These are phyloP conservation scores for Lecanicillium sp. DNA, from an alignment of 2,329 filamentous ascomycete genomes.

Conservation along the genomic window DNA sequence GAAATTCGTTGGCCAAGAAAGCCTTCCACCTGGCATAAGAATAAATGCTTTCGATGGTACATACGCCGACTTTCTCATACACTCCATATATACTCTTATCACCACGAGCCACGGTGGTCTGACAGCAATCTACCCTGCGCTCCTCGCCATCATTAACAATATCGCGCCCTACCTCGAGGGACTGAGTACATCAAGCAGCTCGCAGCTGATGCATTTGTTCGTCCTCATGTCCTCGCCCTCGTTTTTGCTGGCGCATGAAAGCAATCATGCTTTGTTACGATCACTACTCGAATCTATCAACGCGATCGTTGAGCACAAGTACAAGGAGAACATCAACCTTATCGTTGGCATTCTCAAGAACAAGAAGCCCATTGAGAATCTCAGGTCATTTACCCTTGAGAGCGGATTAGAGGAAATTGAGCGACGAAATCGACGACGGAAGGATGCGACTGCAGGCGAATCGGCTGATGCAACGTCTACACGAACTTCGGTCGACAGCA, in stretches of 20 bases:
- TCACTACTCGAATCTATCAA: slow-evolving; percentile 87
- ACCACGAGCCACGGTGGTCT: slow-evolving; percentile 86
- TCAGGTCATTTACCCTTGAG: slow-evolving; percentile 84
- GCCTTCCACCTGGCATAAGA: slow-evolving; percentile 72
- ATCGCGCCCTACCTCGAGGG: slow-evolving; percentile 78
- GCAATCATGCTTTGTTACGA: slow-evolving; percentile 73
- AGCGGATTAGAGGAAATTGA: slow-evolving; percentile 90
- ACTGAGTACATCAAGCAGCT: slow-evolving; percentile 66
- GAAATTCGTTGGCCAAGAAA: slow-evolving; percentile 81
- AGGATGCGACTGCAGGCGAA: slow-evolving; percentile 54
- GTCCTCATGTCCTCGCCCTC: slow-evolving; percentile 88
- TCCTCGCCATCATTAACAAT: slow-evolving; percentile 90
- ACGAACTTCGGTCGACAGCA: slow-evolving; percentile 61
- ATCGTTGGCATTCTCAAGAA: slow-evolving; percentile 75
- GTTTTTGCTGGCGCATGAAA: slow-evolving; percentile 87
- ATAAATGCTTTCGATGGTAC: slow-evolving; percentile 80
- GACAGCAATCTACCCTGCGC: slow-evolving; percentile 83
- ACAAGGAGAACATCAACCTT: slow-evolving; percentile 71
- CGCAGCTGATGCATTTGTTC: slow-evolving; percentile 82
- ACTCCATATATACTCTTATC: slow-evolving; percentile 89
- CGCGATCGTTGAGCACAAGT: slow-evolving; percentile 84
- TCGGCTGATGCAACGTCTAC: slow-evolving; percentile 42
- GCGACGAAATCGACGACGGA: slow-evolving; percentile 62
- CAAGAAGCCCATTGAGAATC: slow-evolving; percentile 73
- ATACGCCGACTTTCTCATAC: slow-evolving; percentile 91